phyloP scores from a whole-genome alignment of 768 basidiomycete species.

The Hemileccinum rubropunctum region DNA sequence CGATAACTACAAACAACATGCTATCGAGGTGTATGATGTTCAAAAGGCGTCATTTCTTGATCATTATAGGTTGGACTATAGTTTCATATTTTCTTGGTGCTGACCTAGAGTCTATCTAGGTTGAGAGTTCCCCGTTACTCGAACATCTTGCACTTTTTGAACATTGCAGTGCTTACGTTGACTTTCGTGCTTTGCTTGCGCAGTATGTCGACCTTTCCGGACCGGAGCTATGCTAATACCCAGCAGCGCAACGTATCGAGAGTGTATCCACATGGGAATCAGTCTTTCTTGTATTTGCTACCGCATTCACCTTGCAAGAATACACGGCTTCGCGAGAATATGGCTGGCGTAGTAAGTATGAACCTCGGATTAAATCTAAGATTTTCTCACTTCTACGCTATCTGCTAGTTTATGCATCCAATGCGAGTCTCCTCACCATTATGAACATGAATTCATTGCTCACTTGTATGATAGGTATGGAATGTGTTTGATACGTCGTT shows the following conservation, averaged over 20 bases:
- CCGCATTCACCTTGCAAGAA: slow-evolving; percentile 81
- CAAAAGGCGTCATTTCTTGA: slow-evolving; percentile 71
- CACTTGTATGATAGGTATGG: slow-evolving; percentile 62
- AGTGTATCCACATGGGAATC: slow-evolving; percentile 60
- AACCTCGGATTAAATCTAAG: neutral
- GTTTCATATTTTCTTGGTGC: neutral
- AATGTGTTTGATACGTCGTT: slow-evolving; percentile 85
- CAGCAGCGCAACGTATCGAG: slow-evolving; percentile 53
- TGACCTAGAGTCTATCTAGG: slow-evolving; percentile 32
- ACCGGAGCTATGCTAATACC: slow-evolving; percentile 2
- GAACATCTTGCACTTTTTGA: slow-evolving; percentile 73
- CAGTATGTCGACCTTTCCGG: slow-evolving; percentile 44
- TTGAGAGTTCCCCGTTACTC: slow-evolving; percentile 82
- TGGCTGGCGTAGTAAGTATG: slow-evolving; percentile 78
- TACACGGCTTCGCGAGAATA: slow-evolving; percentile 86
- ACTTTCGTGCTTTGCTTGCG: slow-evolving; percentile 74
- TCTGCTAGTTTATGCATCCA: slow-evolving; percentile 72
- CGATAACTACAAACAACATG: slow-evolving; percentile 84
- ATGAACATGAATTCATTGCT: neutral
- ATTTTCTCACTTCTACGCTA: slow-evolving; percentile 1
- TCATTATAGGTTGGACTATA: slow-evolving; percentile 62
- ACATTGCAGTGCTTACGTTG: slow-evolving; percentile 64
- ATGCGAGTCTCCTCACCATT: slow-evolving; percentile 43
- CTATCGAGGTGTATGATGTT: slow-evolving; percentile 70
- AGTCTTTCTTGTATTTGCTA: slow-evolving; percentile 71